Evolutionary conservation across 2,329 filamentous ascomycete species (phyloP).

Genomic region (Botrytis aclada): DNA sequence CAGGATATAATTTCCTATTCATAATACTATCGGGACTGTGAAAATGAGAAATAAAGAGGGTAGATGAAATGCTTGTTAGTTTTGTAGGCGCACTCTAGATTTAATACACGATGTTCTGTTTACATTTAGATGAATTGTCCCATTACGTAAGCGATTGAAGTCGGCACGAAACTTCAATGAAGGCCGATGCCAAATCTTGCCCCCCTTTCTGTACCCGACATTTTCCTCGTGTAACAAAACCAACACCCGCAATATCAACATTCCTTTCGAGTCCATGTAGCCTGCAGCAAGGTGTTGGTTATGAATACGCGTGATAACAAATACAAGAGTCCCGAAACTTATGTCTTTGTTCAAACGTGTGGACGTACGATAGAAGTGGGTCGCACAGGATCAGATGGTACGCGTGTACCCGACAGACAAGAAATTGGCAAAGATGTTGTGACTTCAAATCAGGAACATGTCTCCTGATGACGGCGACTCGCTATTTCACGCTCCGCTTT

Average conservation of each 20-base stretch:
- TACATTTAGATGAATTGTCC: background rate
- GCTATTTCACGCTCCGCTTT: background rate
- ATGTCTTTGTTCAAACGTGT: background rate
- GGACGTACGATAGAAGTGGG: background rate
- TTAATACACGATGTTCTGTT: background rate
- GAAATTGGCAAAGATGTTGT: background rate
- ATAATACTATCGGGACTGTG: background rate
- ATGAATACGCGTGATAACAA: background rate
- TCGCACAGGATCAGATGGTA: background rate
- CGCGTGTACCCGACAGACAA: background rate
- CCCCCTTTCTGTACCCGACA: background rate
- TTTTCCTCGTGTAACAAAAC: background rate
- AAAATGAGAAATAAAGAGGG: background rate
- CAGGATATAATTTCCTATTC: conserved; percentile 2
- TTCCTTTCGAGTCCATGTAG: rapidly evolving
- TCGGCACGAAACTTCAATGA: background rate
- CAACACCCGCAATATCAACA: background rate
- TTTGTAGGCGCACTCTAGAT: background rate
- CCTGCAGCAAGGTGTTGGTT: background rate
- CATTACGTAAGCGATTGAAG: background rate
- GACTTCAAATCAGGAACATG: background rate
- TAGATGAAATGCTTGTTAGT: background rate
- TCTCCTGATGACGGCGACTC: background rate
- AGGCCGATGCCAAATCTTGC: background rate
- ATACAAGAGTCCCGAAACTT: background rate